phyloP scores from a whole-genome alignment of 2,329 filamentous ascomycete genomes.

The Arachnomyces sp. region DNA sequence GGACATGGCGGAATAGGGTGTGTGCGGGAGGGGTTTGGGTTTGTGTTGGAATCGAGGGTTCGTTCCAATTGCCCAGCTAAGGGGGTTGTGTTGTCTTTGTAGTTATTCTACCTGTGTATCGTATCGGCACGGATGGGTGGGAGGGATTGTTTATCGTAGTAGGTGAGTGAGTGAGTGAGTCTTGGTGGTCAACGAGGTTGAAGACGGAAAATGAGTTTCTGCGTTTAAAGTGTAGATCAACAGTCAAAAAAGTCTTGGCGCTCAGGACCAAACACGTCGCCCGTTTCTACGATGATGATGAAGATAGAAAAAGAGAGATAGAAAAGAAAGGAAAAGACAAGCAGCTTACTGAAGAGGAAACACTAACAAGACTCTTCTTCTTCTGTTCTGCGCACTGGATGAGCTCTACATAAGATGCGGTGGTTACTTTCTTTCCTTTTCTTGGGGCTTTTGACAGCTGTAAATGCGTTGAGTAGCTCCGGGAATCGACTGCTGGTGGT shows the following conservation, averaged over 20 bases:
- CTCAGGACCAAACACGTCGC: slow-evolving; percentile 36
- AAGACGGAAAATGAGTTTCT: background rate
- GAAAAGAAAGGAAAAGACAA: too few relatives aligned
- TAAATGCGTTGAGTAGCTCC: slow-evolving; percentile 65
- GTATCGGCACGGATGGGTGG: slow-evolving; percentile 2
- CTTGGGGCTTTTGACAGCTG: slow-evolving; percentile 46
- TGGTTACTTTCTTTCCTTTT: slow-evolving; percentile 63
- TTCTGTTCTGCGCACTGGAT: slow-evolving; percentile 1
- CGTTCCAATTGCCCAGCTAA: background rate
- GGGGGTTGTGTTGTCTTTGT: background rate
- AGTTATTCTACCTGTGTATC: background rate
- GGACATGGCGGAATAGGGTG: slow-evolving; percentile 31
- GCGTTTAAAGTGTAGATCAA: too few relatives aligned
- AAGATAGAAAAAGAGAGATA: too few relatives aligned
- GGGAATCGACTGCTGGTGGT: slow-evolving; percentile 78
- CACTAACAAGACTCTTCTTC: background rate
- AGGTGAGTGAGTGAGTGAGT: background rate
- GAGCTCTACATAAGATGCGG: slow-evolving; percentile 53
- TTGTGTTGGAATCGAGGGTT: slow-evolving; percentile 4
- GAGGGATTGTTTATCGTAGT: background rate
- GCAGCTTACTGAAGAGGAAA: background rate
- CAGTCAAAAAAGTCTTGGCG: slow-evolving; percentile 31
- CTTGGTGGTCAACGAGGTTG: background rate
- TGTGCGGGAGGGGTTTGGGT: slow-evolving; percentile 6
- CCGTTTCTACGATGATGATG: slow-evolving; percentile 20